phyloP scores from a whole-genome alignment of 2,329 filamentous ascomycete genomes.

The Chaetomium globosum region DNA sequence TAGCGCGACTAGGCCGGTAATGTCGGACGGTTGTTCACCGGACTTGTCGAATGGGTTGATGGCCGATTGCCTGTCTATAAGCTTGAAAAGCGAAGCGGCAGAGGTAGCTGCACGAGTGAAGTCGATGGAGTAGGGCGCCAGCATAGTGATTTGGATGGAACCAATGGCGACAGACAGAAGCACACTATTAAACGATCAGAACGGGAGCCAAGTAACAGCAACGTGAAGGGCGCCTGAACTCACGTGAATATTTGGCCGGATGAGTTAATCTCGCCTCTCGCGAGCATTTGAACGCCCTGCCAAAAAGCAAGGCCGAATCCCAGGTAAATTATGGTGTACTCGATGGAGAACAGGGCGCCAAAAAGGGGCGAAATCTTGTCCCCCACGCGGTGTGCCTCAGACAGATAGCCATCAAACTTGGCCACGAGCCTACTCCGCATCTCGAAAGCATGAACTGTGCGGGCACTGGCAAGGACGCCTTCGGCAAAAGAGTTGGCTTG shows the following conservation, averaged over 20 bases:
- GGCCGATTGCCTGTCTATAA: constrained; percentile 47
- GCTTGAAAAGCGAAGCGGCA: constrained; percentile 51
- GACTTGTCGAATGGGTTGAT: constrained; percentile 49
- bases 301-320: constrained; percentile 56
- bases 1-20: constrained; percentile 49
- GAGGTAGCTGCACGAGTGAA: constrained; percentile 52
- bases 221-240: constrained; percentile 29
- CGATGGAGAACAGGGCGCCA: constrained; percentile 48
- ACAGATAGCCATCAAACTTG: constrained; percentile 49
- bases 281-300: constrained; percentile 54
- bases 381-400: constrained; percentile 46
- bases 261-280: constrained; percentile 49
- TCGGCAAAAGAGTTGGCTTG: constrained; percentile 51
- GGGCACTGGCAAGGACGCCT: constrained; percentile 53
- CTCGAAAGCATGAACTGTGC: constrained; percentile 56
- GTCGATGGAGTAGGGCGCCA: constrained; percentile 52
- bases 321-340: constrained; percentile 53
- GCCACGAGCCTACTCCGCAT: constrained; percentile 48
- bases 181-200: constrained; percentile 41
- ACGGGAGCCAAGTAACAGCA: background rate
- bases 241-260: constrained; percentile 53
- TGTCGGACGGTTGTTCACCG: constrained; percentile 42
- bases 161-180: constrained; percentile 53
- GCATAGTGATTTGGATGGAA: constrained; percentile 49
- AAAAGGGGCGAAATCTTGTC: constrained; percentile 50